These are phyloP conservation scores for Aspergillus versicolor DNA, from an alignment of 2,329 filamentous ascomycete genomes.

Conservation along the genomic window DNA sequence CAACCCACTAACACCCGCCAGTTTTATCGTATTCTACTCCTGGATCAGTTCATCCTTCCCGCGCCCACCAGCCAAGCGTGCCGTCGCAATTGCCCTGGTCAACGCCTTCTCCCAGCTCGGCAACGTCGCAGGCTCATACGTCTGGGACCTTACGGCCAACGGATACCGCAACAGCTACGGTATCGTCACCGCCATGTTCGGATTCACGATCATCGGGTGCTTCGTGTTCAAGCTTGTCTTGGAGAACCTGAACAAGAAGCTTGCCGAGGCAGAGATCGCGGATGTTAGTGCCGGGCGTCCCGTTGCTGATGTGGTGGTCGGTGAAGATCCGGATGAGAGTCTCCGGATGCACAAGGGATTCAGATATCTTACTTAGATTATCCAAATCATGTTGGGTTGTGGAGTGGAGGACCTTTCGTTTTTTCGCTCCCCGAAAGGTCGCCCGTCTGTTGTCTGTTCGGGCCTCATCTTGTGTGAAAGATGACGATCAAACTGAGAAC, in stretches of 20 bases:
- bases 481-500: background rate
- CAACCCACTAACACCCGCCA: background rate
- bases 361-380: slow-evolving; percentile 24
- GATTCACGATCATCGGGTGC: slow-evolving; percentile 51
- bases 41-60: slow-evolving; percentile 52
- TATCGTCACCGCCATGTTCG: slow-evolving; percentile 65
- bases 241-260: slow-evolving; percentile 26
- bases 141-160: slow-evolving; percentile 60
- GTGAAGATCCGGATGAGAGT: slow-evolving; percentile 19
- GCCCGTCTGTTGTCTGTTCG: too few relatives aligned
- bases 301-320: slow-evolving; percentile 13
- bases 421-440: background rate
- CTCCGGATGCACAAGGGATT: slow-evolving; percentile 29
- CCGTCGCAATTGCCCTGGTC: slow-evolving; percentile 70
- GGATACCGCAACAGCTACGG: slow-evolving; percentile 65
- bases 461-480: too few relatives aligned
- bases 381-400: background rate
- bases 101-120: slow-evolving; percentile 64
- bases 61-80: slow-evolving; percentile 71
- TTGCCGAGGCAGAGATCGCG: slow-evolving; percentile 15
- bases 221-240: slow-evolving; percentile 51
- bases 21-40: slow-evolving; percentile 31
- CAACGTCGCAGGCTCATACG: slow-evolving; percentile 62
- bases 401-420: background rate
- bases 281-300: background rate